Evolutionary conservation across 176 grass and related monocot species (phyloP), one percentile per base, ranked within the genome.

Genomic region (Aechmea fasciata): DNA sequence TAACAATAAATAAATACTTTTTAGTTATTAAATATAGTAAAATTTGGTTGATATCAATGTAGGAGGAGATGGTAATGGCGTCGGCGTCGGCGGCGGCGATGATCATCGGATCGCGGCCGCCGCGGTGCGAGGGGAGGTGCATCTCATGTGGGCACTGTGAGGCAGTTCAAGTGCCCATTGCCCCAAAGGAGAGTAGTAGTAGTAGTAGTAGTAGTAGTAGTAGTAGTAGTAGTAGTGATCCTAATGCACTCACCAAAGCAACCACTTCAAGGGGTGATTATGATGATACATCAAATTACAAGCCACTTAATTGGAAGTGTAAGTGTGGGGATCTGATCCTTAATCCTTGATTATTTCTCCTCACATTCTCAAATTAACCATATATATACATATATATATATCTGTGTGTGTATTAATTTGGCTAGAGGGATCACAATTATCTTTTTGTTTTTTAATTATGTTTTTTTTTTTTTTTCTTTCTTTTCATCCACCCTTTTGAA

Each of bases 261-360:
- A 47, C 13, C 50, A 66, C 64, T 25, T 71, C 26, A 11, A 63
- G 26, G 9, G 49, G 8, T 69, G 79, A 81, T 17, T 48, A 7
- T 69, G 79, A 81, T 17, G 87, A 95, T 73, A 75, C 71, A 49
- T 81, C 33, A 70, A 77, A 90, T 70, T 95, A 95, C 87, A 95
- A 95, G 72, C 90, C 90, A 11, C 52, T 95, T 52, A 95, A 81
- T 76, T 95, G 90, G 90, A 95, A 71, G 72, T 95, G 90, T 83
- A 52, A 80, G 69, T 95, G 90, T 68, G 90, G 80, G 8, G 77
- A 81, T 28, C 41, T 73, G 14, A 70, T 79, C 28, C 49, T 87
- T 53, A 73, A 75, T 11, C 90, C 90, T 49, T 92, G 84, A 84
- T 15, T 64, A 59, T n/a, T 15, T 18, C n/a, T 20, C 14, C 55